Evolutionary conservation across 1,139 yeast genomes (phyloP).

Genomic region (Geotrichum restrictum): DNA sequence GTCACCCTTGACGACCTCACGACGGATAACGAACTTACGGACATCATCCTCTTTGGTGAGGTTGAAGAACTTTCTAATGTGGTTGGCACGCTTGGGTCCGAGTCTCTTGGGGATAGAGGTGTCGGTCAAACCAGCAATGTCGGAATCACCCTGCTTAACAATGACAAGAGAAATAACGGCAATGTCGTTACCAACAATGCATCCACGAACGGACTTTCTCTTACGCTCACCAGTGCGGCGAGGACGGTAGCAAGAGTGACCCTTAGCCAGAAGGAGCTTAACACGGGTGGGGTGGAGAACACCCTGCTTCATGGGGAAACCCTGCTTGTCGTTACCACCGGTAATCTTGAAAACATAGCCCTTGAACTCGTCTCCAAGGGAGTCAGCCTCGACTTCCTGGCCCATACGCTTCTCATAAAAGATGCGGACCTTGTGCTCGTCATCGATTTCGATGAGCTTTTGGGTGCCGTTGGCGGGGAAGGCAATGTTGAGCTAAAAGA

Average conservation of each 20-base stretch:
- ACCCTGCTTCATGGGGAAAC: constrained; percentile 99
- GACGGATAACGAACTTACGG: constrained; percentile 92
- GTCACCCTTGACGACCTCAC: constrained; percentile 97
- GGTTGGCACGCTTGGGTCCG: constrained; percentile 99
- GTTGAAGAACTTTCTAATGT: constrained; percentile 99
- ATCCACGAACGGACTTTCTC: constrained; percentile 99
- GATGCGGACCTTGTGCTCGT: constrained; percentile 97
- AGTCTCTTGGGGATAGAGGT: constrained; percentile 94
- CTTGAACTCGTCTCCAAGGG: constrained; percentile 97
- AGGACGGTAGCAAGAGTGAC: constrained; percentile 99
- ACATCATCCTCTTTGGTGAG: constrained; percentile 96
- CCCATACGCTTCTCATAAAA: constrained; percentile 99
- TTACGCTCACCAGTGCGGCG: constrained; percentile 99
- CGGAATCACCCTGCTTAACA: constrained; percentile 96
- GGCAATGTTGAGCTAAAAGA: constrained; percentile 80
- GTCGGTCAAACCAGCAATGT: constrained; percentile 95
- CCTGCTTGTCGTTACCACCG: constrained; percentile 99
- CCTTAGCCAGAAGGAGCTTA: constrained; percentile 87
- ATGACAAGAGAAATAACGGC: constrained; percentile 90
- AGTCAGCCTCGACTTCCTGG: constrained; percentile 98
- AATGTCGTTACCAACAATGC: constrained; percentile 96
- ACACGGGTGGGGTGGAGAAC: constrained; percentile 99
- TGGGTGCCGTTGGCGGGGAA: constrained; percentile 99
- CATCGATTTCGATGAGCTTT: constrained; percentile 95
- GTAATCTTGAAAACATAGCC: constrained; percentile 98